These are phyloP conservation scores for Roridomyces roridus DNA, from an alignment of 768 basidiomycete species.

Conservation along the genomic window DNA sequence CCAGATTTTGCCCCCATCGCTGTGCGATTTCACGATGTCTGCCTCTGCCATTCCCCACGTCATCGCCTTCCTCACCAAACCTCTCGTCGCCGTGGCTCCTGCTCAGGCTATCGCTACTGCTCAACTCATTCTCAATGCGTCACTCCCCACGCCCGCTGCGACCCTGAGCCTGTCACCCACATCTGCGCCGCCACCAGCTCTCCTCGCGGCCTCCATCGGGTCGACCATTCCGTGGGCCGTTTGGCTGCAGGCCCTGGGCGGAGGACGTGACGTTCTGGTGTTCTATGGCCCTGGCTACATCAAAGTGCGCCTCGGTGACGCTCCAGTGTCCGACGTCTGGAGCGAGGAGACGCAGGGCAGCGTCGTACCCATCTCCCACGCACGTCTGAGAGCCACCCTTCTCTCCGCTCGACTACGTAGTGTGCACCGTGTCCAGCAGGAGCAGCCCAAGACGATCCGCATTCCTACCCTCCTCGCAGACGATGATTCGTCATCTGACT, in stretches of 20 bases:
- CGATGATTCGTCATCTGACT: neutral
- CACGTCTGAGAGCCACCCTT: neutral
- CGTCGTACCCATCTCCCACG: constrained; percentile 9
- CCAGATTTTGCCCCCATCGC: neutral
- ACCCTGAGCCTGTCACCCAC: neutral
- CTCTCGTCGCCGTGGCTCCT: constrained; percentile 1
- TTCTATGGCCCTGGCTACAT: constrained; percentile 20
- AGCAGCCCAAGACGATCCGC: neutral
- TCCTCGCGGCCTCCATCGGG: constrained; percentile 21
- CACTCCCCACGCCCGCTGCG: neutral
- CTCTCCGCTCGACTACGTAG: neutral
- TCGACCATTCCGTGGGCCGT: constrained; percentile 14
- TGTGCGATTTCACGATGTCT: constrained; percentile 7
- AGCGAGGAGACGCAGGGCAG: constrained; percentile 5
- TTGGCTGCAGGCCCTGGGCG: constrained; percentile 11
- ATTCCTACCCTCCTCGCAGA: neutral
- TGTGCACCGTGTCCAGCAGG: neutral
- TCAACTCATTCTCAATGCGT: constrained; percentile 16
- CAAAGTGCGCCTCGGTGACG: constrained; percentile 8
- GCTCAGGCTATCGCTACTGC: constrained; percentile 7
- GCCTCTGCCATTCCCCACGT: constrained; percentile 19
- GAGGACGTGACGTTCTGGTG: constrained; percentile 1
- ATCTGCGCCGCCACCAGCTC: constrained; percentile 1
- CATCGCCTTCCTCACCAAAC: constrained; percentile 22
- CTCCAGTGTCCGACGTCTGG: constrained; percentile 1